These are phyloP conservation scores for Eutrema salsugineum DNA, from an alignment of 441 rosid species.

Conservation along the genomic window DNA sequence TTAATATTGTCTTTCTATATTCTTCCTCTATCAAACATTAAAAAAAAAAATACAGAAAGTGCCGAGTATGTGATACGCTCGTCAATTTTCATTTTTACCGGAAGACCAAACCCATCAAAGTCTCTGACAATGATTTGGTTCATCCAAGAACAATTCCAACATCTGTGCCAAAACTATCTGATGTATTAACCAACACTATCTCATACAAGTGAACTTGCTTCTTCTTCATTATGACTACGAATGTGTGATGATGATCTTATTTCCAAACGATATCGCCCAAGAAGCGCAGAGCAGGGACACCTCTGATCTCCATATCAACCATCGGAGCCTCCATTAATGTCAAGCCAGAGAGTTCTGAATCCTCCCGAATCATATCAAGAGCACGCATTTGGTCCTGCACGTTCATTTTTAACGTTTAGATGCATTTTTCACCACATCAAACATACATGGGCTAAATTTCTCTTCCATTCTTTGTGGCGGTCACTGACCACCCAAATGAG, in stretches of 20 bases:
- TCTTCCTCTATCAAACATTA: neutral
- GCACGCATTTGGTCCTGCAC: conserved; percentile 93
- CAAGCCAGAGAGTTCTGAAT: conserved; percentile 76
- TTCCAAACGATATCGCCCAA: conserved; percentile 91
- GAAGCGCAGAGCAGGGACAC: conserved; percentile 90
- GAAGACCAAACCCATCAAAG: neutral
- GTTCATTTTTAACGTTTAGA: neutral
- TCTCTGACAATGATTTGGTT: neutral
- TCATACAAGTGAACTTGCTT: conserved; percentile 11
- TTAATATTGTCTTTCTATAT: neutral
- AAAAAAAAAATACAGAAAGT: neutral
- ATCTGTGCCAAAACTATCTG: conserved; percentile 17
- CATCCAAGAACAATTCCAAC: neutral
- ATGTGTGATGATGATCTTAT: conserved; percentile 33
- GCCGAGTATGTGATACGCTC: neutral
- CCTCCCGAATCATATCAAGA: conserved; percentile 66
- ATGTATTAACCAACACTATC: neutral
- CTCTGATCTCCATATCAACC: conserved; percentile 95
- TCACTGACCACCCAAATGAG: neutral
- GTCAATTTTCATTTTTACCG: neutral
- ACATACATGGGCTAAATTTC: neutral
- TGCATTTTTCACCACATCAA: neutral
- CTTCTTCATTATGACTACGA: neutral
- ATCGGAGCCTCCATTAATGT: conserved; percentile 73
- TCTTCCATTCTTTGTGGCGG: neutral